phyloP scores from a whole-genome alignment of 495 filamentous ascomycete genomes.

The Penicillium samsonianum region DNA sequence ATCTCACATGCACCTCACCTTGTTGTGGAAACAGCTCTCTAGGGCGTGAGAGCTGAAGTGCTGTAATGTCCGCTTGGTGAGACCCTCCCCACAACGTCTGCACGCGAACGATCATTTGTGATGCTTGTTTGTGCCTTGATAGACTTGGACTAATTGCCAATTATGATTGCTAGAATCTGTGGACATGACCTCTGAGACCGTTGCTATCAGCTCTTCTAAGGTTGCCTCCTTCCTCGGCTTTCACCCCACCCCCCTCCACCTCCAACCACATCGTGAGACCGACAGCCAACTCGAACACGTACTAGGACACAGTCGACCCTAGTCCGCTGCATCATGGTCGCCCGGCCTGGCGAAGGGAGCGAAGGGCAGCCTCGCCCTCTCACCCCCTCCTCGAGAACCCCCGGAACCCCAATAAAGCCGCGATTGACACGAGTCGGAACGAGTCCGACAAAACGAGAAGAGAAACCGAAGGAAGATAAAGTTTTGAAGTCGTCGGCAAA shows the following conservation, averaged over 20 bases:
- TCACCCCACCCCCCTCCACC: conserved; percentile 27
- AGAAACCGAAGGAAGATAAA: conserved; percentile 45
- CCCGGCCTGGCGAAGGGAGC: conserved; percentile 40
- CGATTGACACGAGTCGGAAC: conserved; percentile 41
- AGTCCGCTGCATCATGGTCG: conserved; percentile 37
- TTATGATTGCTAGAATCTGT: conserved; percentile 23
- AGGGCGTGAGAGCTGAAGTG: conserved; percentile 33
- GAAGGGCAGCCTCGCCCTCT: conserved; percentile 40
- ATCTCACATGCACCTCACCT: conserved; percentile 21
- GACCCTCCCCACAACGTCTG: conserved; percentile 20
- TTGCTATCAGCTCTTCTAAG: conserved; percentile 34
- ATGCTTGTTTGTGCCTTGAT: conserved; percentile 17
- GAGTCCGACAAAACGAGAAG: conserved; percentile 51
- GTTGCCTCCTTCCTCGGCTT: conserved; percentile 35
- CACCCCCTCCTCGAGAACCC: conserved; percentile 40
- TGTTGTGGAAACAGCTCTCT: conserved; percentile 26
- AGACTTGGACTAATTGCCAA: conserved; percentile 20
- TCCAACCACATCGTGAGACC: conserved; percentile 30
- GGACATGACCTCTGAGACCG: conserved; percentile 43
- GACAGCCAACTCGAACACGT: conserved; percentile 16
- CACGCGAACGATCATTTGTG: conserved; percentile 11
- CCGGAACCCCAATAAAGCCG: conserved; percentile 45
- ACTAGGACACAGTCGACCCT: conserved; percentile 5
- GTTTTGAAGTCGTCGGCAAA: conserved; percentile 48
- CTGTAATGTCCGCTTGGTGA: conserved; percentile 36